phyloP scores from a whole-genome alignment of 345 rosid genomes.

The rapeseed (Brassica napus) region DNA sequence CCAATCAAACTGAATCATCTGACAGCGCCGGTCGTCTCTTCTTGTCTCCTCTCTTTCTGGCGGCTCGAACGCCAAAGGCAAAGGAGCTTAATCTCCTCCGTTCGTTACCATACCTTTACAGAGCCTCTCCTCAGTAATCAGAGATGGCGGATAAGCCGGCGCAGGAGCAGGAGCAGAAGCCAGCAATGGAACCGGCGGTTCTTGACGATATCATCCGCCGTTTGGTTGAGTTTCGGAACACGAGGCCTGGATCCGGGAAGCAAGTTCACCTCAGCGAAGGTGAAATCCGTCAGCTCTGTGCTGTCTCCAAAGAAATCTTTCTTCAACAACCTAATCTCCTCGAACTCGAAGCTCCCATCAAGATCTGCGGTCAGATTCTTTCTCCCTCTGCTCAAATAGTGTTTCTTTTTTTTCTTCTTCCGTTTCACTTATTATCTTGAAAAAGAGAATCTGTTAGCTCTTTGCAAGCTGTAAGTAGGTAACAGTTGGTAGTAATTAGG shows the following conservation, averaged over 20 bases:
- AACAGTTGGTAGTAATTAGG: background rate
- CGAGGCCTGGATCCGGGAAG: constrained; percentile 57
- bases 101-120: background rate
- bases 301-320: constrained; percentile 65
- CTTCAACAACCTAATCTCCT: constrained; percentile 86
- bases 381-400: background rate
- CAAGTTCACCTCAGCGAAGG: constrained; percentile 80
- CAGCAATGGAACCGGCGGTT: constrained; percentile 56
- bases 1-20: constrained; percentile 27
- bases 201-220: constrained; percentile 71
- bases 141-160: constrained; percentile 42
- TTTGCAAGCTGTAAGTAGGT: background rate
- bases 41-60: constrained; percentile 15
- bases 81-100: constrained; percentile 21
- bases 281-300: constrained; percentile 81
- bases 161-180: constrained; percentile 37
- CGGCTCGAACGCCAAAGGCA: constrained; percentile 31
- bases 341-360: constrained; percentile 85
- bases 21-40: constrained; percentile 16
- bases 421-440: background rate
- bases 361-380: constrained; percentile 75
- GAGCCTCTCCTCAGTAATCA: background rate
- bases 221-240: constrained; percentile 56
- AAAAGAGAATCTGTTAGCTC: constrained; percentile 5
- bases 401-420: background rate